These are phyloP conservation scores for Turnera subulata DNA, from an alignment of 345 rosid genomes.

Conservation along the genomic window DNA sequence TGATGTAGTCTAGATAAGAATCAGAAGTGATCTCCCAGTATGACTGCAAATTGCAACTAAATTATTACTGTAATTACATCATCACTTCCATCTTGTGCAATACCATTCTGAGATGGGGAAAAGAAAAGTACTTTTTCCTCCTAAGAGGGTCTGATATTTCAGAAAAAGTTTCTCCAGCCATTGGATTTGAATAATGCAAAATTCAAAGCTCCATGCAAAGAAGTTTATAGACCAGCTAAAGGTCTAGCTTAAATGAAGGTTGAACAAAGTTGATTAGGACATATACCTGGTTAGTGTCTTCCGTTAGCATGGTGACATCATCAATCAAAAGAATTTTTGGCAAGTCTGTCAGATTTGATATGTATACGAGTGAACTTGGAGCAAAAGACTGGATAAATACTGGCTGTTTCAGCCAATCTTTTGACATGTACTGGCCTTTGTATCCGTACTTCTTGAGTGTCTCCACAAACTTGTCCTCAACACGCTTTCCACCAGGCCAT, in stretches of 20 bases:
- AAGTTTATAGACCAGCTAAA: background rate
- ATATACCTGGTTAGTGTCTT: slow-evolving; percentile 89
- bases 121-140: no score
- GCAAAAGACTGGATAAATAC: slow-evolving; percentile 92
- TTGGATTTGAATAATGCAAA: slow-evolving; percentile 4
- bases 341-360: slow-evolving; percentile 58
- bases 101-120: no score
- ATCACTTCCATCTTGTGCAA: no score
- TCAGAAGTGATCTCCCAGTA: slow-evolving; percentile 86
- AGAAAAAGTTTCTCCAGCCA: background rate
- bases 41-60: slow-evolving; percentile 48
- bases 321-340: slow-evolving; percentile 86
- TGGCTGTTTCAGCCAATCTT: slow-evolving; percentile 80
- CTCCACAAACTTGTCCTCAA: slow-evolving; percentile 72
- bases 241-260: background rate
- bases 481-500: slow-evolving; percentile 68
- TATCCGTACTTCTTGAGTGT: slow-evolving; percentile 78
- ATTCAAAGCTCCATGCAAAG: background rate
- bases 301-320: slow-evolving; percentile 55
- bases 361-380: slow-evolving; percentile 72
- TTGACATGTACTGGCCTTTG: slow-evolving; percentile 71
- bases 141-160: background rate
- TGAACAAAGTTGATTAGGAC: background rate
- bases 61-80: background rate
- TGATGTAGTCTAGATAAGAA: slow-evolving; percentile 61